These are phyloP conservation scores for Phytopythium litorale DNA, from an alignment of 352 stramenopile species.

Conservation along the genomic window DNA sequence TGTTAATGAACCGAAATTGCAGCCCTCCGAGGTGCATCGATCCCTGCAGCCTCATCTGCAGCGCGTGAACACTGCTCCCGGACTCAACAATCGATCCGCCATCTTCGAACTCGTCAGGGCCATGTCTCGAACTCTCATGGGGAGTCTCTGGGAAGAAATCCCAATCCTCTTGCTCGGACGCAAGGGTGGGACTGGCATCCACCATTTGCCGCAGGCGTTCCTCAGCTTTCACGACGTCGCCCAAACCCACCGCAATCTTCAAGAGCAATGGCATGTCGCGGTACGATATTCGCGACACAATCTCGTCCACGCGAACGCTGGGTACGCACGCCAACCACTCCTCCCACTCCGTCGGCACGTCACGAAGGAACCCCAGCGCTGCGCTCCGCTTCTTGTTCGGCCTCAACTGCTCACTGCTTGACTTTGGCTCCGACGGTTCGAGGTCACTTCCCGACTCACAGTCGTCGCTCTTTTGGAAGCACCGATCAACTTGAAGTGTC, in stretches of 20 bases:
- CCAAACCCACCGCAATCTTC: constrained; percentile 38
- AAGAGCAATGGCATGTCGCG: constrained; percentile 67
- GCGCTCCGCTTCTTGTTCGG: neutral
- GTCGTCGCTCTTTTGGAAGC: neutral
- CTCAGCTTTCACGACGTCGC: constrained; percentile 33
- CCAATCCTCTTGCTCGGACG: constrained; percentile 45
- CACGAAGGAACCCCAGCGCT: constrained; percentile 14
- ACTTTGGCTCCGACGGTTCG: neutral
- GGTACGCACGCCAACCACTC: constrained; percentile 44
- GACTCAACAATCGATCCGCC: constrained; percentile 6
- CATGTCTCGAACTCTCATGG: constrained; percentile 30
- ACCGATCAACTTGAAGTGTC: constrained; percentile 9
- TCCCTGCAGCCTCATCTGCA: constrained; percentile 12
- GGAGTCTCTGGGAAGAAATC: constrained; percentile 25
- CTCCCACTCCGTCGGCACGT: constrained; percentile 35
- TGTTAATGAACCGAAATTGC: constrained; percentile 78
- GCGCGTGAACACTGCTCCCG: constrained; percentile 3
- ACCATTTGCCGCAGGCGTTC: constrained; percentile 41
- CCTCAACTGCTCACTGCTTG: neutral
- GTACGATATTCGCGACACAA: constrained; percentile 62
- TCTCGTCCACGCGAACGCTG: constrained; percentile 38
- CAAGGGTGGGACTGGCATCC: constrained; percentile 24
- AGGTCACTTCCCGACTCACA: neutral
- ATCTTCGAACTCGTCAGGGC: constrained; percentile 23
- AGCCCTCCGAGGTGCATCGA: constrained; percentile 33